Evolutionary conservation across 208 protist genomes (phyloP).

Genomic region (Kentomonas sorsogonicus): DNA sequence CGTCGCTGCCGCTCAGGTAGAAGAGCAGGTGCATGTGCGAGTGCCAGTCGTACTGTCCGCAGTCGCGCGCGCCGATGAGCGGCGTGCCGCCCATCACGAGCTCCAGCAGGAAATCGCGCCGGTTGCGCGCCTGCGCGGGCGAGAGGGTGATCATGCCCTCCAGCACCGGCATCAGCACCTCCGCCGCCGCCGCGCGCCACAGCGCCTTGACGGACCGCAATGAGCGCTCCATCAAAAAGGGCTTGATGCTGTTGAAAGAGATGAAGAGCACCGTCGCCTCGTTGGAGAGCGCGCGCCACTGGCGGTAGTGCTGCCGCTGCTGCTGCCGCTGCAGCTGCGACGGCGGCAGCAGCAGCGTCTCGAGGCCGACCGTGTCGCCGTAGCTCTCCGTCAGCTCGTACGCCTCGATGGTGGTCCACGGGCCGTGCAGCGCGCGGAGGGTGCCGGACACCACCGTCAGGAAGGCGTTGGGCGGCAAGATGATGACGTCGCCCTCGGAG

Average conservation of each 20-base stretch:
- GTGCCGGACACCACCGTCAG: slow-evolving; percentile 70
- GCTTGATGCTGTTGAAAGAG: slow-evolving; percentile 66
- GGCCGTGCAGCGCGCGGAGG: slow-evolving; percentile 47
- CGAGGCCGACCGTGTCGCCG: slow-evolving; percentile 62
- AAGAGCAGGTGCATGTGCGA: slow-evolving; percentile 68
- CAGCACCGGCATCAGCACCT: slow-evolving; percentile 55
- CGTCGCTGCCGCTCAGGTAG: slow-evolving; percentile 66
- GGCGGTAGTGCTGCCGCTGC: slow-evolving; percentile 34
- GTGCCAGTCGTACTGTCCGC: slow-evolving; percentile 42
- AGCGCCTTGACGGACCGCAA: slow-evolving; percentile 65
- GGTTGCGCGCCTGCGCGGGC: slow-evolving; percentile 30
- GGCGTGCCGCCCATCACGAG: slow-evolving; percentile 59
- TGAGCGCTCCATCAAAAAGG: slow-evolving; percentile 70
- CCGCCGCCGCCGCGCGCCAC: slow-evolving; percentile 65
- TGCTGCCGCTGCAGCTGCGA: slow-evolving; percentile 43
- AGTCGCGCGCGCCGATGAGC: slow-evolving; percentile 66
- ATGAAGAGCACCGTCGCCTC: slow-evolving; percentile 67
- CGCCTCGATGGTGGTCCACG: slow-evolving; percentile 57
- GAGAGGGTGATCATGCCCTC: slow-evolving; percentile 54
- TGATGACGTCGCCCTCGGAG: slow-evolving; percentile 54
- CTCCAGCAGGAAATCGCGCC: slow-evolving; percentile 42
- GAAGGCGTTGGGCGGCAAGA: slow-evolving; percentile 57
- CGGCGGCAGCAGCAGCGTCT: slow-evolving; percentile 49
- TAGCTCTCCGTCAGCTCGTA: slow-evolving; percentile 52
- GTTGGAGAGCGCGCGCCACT: slow-evolving; percentile 56